Base-by-base conservation (phyloP, 1,284 basidiomycete genomes). In the Cryptococcus jaspeensis region DNA sequence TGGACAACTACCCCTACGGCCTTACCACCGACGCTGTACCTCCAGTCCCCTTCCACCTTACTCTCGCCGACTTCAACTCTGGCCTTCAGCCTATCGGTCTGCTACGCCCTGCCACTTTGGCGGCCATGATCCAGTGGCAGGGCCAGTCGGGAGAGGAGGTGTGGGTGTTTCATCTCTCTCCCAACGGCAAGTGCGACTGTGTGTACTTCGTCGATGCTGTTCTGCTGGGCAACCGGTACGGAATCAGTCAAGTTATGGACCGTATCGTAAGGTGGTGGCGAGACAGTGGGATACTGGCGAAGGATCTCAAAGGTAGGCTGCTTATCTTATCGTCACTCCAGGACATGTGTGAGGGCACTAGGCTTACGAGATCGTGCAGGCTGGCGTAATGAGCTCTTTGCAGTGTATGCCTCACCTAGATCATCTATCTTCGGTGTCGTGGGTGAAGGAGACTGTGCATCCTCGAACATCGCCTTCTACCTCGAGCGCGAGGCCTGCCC, bases 371-470 rank as follows among this genome's bases (percentile, higher is more conserved):
- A 28, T 16, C 20, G 35, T 22, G 11, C 53, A 75, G 80, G 92
- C 56, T 96, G 93, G 92, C 81, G 92, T 49, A 80, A 83, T 53
- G 92, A 96, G 79, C 75, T 85, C 70, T 96, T 94, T 74, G 82
- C 89, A 25, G 82, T 95, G 49, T 94, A 92, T 75, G 82, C 80
- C 7, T 82, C 88, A 53, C 86, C 88, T 8, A 44, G 55, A 22
- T 71, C 65, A 8, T 56, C 60, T 16, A 68, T 55, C 1, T 86
- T 90, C 67, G 35, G 25, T 12, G 64, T 69, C 32, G 59, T 67
- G 36, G 59, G 64, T 9, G 50, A 36, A 9, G 2, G 40, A 11
- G 20, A 39, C 7, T 18, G 49, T 7, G 46, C 64, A 7, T 65
- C 64, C 45, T 47, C 65, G 51, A 92, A 92, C 71, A 86, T 84